phyloP scores from a whole-genome alignment of 1,284 basidiomycete species.

The Papiliotrema nemorosa region DNA sequence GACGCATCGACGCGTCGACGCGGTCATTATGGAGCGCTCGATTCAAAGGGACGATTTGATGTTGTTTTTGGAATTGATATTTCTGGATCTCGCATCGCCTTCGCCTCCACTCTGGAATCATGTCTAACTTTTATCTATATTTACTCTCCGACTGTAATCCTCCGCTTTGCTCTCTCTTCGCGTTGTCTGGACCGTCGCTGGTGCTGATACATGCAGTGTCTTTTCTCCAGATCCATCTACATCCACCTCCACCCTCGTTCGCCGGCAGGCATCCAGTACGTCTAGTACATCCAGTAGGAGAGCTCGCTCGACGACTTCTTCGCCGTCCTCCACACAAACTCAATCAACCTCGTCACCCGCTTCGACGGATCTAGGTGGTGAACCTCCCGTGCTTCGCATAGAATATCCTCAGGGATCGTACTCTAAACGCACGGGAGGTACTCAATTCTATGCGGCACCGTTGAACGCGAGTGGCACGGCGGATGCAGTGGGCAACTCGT shows the following conservation, averaged over 20 bases:
- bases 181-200: too few species aligned
- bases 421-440: slow-evolving; percentile 44
- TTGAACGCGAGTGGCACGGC: slow-evolving; percentile 13
- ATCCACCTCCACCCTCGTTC: slow-evolving; percentile 13
- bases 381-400: slow-evolving; percentile 37
- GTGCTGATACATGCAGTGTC: slow-evolving; percentile 15
- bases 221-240: slow-evolving; percentile 33
- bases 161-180: too few species aligned
- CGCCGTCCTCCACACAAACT: slow-evolving; percentile 3
- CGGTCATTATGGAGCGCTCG: too few species aligned
- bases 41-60: too few species aligned
- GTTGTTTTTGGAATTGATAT: too few species aligned
- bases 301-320: not conserved
- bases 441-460: slow-evolving; percentile 46
- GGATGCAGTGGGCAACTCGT: slow-evolving; percentile 12
- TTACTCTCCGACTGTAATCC: too few species aligned
- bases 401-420: slow-evolving; percentile 47
- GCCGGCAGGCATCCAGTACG: slow-evolving; percentile 8
- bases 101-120: too few species aligned
- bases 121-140: too few species aligned
- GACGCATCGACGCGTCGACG: too few species aligned
- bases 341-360: slow-evolving; percentile 17
- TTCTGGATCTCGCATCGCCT: too few species aligned
- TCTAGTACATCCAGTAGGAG: slow-evolving; percentile 8
- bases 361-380: slow-evolving; percentile 19